These are phyloP conservation scores for Candida mattraensis DNA, from an alignment of 805 yeast genomes.

Conservation along the genomic window DNA sequence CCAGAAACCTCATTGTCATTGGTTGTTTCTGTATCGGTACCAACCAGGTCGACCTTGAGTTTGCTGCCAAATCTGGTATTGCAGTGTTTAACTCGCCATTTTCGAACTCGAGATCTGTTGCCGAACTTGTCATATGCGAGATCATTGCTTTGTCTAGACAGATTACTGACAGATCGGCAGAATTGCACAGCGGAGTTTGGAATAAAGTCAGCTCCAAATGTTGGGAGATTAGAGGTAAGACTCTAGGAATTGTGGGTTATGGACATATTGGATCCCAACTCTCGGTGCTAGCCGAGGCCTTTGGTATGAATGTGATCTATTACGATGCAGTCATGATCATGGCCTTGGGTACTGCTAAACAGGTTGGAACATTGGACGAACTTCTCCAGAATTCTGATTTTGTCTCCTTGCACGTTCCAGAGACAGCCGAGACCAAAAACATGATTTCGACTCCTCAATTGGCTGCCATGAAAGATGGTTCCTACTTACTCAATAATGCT, in stretches of 20 bases:
- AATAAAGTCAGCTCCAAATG: constrained; percentile 92
- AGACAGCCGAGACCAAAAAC: constrained; percentile 86
- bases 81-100: constrained; percentile 93
- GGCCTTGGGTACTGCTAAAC: constrained; percentile 96
- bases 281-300: constrained; percentile 93
- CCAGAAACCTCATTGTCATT: constrained; percentile 83
- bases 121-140: constrained; percentile 95
- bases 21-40: constrained; percentile 99
- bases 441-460: constrained; percentile 87
- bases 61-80: constrained; percentile 88
- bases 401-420: constrained; percentile 93
- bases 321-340: constrained; percentile 90
- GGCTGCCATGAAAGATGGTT: constrained; percentile 94
- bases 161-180: constrained; percentile 93
- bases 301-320: constrained; percentile 96
- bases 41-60: constrained; percentile 92
- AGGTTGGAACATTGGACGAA: constrained; percentile 82
- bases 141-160: constrained; percentile 93
- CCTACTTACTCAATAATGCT: constrained; percentile 92
- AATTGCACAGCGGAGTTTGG: constrained; percentile 96
- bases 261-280: constrained; percentile 98
- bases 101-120: constrained; percentile 97
- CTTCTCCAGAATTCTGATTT: constrained; percentile 81
- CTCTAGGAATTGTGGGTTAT: constrained; percentile 94
- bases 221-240: constrained; percentile 99